These are phyloP conservation scores for Sporodiniella umbellata DNA, from an alignment of 371 early-diverging fungal species.

Conservation along the genomic window DNA sequence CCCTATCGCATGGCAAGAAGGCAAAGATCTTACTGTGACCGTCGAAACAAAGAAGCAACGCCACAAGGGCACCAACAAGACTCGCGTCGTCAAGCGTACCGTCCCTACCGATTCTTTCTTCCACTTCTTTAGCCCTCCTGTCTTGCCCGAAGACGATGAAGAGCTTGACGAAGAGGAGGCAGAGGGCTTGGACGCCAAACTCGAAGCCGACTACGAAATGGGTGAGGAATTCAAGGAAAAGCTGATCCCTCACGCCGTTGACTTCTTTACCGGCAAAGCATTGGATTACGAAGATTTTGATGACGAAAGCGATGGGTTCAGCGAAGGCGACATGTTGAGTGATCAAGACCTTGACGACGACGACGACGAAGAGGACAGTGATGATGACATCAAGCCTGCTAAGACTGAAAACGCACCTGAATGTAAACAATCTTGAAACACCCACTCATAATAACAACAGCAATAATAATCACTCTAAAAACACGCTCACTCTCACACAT, in stretches of 20 bases:
- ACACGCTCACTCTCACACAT: too few species aligned
- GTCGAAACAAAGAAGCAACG: conserved; percentile 97
- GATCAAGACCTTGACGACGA: conserved; percentile 57
- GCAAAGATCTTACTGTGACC: conserved; percentile 87
- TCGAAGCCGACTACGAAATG: conserved; percentile 92
- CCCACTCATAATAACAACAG: too few species aligned
- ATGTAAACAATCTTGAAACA: conserved; percentile 56
- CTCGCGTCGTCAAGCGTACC: conserved; percentile 93
- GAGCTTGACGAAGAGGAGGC: conserved; percentile 75
- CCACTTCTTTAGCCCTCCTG: conserved; percentile 87
- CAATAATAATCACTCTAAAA: too few species aligned
- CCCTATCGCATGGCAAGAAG: conserved; percentile 93
- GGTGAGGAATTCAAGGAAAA: conserved; percentile 96
- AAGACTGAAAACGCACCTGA: conserved; percentile 61
- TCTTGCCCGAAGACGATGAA: conserved; percentile 69
- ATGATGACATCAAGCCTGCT: conserved; percentile 48
- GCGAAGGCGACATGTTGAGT: conserved; percentile 63
- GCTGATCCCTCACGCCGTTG: conserved; percentile 92
- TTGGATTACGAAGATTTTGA: conserved; percentile 73
- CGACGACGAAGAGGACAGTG: conserved; percentile 55
- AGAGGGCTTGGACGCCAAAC: conserved; percentile 71
- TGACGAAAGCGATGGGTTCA: conserved; percentile 62
- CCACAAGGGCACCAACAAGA: conserved; percentile 96
- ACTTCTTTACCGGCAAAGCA: conserved; percentile 98
- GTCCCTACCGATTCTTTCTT: conserved; percentile 95